Conservation (phyloP, 768 basidiomycete species). For the Russula sp. region DNA sequence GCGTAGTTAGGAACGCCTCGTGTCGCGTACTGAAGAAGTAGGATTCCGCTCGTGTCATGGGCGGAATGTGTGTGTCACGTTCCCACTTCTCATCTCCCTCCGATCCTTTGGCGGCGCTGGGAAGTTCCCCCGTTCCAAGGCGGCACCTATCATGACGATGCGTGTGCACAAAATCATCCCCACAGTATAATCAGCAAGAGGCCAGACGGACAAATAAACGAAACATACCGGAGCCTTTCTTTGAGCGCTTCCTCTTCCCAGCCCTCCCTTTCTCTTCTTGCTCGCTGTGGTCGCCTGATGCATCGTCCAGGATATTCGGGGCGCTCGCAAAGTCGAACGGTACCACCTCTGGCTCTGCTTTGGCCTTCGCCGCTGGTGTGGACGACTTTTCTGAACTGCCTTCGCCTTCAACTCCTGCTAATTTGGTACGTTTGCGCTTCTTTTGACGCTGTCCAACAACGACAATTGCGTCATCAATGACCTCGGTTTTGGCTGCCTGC, state of each 20-base stretch:
- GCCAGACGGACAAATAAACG: background rate
- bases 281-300: conserved; percentile 28
- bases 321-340: conserved; percentile 64
- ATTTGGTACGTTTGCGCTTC: conserved; percentile 55
- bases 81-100: conserved; percentile 33
- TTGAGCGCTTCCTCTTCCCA: conserved; percentile 34
- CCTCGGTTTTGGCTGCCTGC: conserved; percentile 27
- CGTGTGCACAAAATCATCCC: background rate
- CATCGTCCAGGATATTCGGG: conserved; percentile 67
- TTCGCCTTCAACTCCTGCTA: conserved; percentile 23
- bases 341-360: conserved; percentile 28
- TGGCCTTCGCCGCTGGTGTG: conserved; percentile 21
- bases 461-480: conserved; percentile 59
- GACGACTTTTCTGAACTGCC: conserved; percentile 16
- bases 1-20: background rate
- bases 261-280: conserved; percentile 34
- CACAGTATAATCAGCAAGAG: background rate
- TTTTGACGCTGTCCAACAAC: conserved; percentile 65
- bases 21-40: background rate
- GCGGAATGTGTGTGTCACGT: conserved; percentile 33
- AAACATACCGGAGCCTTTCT: conserved; percentile 27
- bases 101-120: conserved; percentile 31
- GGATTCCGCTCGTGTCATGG: background rate
- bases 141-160: conserved; percentile 15
- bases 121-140: conserved; percentile 29